Conservation (phyloP, 1,284 basidiomycete species). For the Ceratorhiza oryzae-sativae region DNA sequence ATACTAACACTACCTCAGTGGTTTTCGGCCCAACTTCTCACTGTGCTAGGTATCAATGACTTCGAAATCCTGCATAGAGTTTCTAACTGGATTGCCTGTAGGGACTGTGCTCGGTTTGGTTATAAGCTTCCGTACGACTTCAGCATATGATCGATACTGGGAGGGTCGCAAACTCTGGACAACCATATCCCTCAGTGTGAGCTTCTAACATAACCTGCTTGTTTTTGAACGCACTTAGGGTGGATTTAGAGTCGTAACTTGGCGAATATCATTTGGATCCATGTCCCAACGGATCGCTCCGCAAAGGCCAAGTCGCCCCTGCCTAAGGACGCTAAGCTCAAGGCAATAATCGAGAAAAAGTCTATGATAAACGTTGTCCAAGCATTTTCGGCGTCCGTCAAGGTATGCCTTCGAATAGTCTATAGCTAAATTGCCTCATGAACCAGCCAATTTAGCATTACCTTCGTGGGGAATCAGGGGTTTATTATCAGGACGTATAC, state of each 20-base stretch:
- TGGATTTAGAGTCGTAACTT: constrained; percentile 42
- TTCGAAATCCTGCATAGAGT: too few species aligned
- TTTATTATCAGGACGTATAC: constrained; percentile 56
- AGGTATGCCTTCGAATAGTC: constrained; percentile 47
- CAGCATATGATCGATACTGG: constrained; percentile 67
- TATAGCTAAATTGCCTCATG: too few species aligned
- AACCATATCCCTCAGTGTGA: constrained; percentile 21
- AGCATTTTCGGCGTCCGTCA: constrained; percentile 68
- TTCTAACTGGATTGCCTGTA: too few species aligned
- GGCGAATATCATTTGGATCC: constrained; percentile 62
- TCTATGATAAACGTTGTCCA: constrained; percentile 75
- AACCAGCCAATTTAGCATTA: constrained; percentile 48
- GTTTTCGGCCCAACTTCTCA: constrained; percentile 16
- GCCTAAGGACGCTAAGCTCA: constrained; percentile 53
- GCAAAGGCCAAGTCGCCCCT: constrained; percentile 48
- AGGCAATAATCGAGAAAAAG: constrained; percentile 72
- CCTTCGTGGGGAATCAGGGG: constrained; percentile 58
- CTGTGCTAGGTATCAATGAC: constrained; percentile 14
- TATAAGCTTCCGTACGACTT: constrained; percentile 57
- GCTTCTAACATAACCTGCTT: background rate
- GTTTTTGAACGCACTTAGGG: background rate
- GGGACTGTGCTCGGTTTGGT: constrained; percentile 53
- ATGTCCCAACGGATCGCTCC: constrained; percentile 60
- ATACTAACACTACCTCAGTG: background rate
- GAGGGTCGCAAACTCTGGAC: constrained; percentile 46